Evolutionary conservation across 202 grass and related monocot species (phyloP).

Genomic region (Elaeis oleifera): DNA sequence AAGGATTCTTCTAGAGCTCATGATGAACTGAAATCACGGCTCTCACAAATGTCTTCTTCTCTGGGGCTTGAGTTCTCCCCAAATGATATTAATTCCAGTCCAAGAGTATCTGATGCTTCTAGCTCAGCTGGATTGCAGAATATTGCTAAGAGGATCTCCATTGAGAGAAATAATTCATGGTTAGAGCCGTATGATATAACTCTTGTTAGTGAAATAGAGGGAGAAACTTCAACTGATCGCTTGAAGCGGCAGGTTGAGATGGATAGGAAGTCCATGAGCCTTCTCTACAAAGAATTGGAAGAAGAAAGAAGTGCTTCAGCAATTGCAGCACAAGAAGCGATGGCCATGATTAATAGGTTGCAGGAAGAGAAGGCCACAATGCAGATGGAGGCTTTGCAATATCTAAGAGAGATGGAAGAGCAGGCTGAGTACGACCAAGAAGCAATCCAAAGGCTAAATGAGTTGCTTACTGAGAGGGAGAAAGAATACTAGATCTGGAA

Average conservation of each 20-base stretch:
- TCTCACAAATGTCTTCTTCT: constrained; percentile 68
- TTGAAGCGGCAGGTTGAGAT: constrained; percentile 53
- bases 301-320: constrained; percentile 81
- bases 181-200: constrained; percentile 53
- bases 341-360: constrained; percentile 91
- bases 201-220: constrained; percentile 36
- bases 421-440: constrained; percentile 78
- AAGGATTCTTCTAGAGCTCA: constrained; percentile 64
- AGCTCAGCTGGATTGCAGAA: constrained; percentile 9
- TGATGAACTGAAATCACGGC: constrained; percentile 59
- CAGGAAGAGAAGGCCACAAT: constrained; percentile 88
- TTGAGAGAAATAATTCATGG: constrained; percentile 51
- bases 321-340: constrained; percentile 70
- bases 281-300: constrained; percentile 75
- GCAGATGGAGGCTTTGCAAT: constrained; percentile 92
- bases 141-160: constrained; percentile 25
- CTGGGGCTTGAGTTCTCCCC: constrained; percentile 38
- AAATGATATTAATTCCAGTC: constrained; percentile 34
- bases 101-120: constrained; percentile 30
- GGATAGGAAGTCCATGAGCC: constrained; percentile 42
- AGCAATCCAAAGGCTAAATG: constrained; percentile 68
- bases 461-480: constrained; percentile 86
- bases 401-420: constrained; percentile 92
- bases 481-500: constrained; percentile 80
- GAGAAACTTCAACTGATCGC: constrained; percentile 36